These are phyloP conservation scores for Fusarium sp. DNA, from an alignment of 2,329 filamentous ascomycete species.

Conservation along the genomic window DNA sequence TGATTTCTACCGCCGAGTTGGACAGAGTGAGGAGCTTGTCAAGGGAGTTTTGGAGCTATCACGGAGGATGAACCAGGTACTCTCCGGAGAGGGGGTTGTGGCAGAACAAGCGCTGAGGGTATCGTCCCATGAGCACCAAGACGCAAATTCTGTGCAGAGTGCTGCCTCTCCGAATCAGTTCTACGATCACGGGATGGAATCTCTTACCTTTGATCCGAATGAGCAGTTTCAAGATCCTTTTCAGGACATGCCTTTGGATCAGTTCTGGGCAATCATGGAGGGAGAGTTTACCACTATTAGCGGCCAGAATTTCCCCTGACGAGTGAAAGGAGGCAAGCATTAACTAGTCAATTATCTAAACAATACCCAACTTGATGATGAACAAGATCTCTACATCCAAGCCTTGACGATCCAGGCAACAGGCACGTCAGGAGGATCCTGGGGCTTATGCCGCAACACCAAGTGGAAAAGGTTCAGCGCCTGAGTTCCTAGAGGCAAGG, in stretches of 20 bases:
- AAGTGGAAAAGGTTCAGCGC: conserved; percentile 18
- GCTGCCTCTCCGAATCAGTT: conserved; percentile 15
- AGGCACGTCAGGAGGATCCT: conserved; percentile 8
- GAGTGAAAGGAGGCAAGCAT: neutral
- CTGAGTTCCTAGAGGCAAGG: conserved; percentile 17
- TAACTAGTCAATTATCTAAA: neutral
- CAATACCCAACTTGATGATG: neutral
- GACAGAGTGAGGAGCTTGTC: conserved; percentile 28
- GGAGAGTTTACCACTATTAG: conserved; percentile 27
- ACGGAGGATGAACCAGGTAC: conserved; percentile 27
- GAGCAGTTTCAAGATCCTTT: conserved; percentile 37
- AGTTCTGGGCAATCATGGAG: conserved; percentile 40
- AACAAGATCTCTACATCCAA: neutral
- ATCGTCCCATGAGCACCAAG: conserved; percentile 1
- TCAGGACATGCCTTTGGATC: conserved; percentile 38
- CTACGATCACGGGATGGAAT: neutral
- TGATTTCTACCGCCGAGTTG: conserved; percentile 23
- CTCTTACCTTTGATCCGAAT: conserved; percentile 21
- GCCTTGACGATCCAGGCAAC: conserved; percentile 17
- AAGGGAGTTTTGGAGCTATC: conserved; percentile 25
- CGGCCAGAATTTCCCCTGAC: conserved; percentile 1
- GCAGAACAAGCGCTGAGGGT: conserved; percentile 11
- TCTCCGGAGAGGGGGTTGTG: conserved; percentile 9
- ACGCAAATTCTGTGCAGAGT: neutral
- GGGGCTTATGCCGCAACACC: conserved; percentile 18